Base-by-base conservation (phyloP, 345 rosid genomes). In the Moricandia arvensis region DNA sequence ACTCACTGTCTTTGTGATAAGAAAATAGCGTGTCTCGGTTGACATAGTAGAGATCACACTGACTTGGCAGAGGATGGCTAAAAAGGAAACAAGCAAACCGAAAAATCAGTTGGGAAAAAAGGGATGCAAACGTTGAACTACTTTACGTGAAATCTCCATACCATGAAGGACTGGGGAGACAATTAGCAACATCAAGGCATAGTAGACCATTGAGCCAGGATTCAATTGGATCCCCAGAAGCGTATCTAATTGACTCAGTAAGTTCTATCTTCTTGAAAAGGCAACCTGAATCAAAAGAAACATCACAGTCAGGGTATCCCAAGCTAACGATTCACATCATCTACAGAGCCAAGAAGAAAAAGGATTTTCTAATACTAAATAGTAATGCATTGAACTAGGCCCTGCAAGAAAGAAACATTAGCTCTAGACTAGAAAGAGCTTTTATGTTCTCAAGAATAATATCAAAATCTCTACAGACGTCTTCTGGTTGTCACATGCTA, bases 21-120 rank as follows among this genome's bases (percentile, higher is more conserved):
- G 99, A 92, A 81, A 95, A 95, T 21, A 95, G 92, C 1, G 99
- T 90, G 78, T 95, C 91, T 43, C 98, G 85, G 81, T 93, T 90
- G 73, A 95, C 96, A 79, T 90, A 89, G 83, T 89, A 95, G 58
- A 95, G 96, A 83, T 90, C 90, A 84, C 98, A 95, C 37, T 95
- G 96, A 70, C 85, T 73, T 26, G 96, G 96, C 33, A 92, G 86
- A 71, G 99, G 98, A 60, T 90, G 85, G 81, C 99, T 95, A 78
- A 62, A 76, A 37, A 78, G 10, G 26, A 67, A 65, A 47, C 37
- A 64, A 51, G 1, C 61, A 49, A 49, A 35, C 12, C 21, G 1
- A 6, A 16, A 24, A 16, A 49, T 30, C 31, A 67, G 59, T 26
- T 59, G 57, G 59, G 35, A 59, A 60, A 16, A 53, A 66, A 5